These are phyloP conservation scores for Trametes villosa DNA, from an alignment of 768 basidiomycete species.

Conservation along the genomic window DNA sequence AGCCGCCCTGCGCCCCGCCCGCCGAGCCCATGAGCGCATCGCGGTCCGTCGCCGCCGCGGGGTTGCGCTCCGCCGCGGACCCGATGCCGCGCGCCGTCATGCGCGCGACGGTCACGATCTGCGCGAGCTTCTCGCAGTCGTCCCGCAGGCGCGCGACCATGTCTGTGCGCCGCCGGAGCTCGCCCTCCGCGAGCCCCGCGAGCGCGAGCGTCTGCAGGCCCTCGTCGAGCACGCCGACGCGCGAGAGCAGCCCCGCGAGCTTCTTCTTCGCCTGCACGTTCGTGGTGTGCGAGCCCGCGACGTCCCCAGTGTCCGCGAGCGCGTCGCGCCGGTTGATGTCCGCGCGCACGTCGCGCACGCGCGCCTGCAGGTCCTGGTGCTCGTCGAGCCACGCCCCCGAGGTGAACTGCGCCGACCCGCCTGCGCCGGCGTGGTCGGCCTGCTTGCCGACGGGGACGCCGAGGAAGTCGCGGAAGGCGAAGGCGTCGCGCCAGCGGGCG, in stretches of 20 bases:
- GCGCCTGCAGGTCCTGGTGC: slow-evolving; percentile 74
- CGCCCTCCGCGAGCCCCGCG: slow-evolving; percentile 87
- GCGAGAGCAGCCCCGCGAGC: slow-evolving; percentile 73
- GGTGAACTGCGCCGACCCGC: slow-evolving; percentile 57
- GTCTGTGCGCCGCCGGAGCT: slow-evolving; percentile 85
- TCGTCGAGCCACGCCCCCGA: slow-evolving; percentile 89
- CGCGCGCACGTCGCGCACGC: slow-evolving; percentile 81
- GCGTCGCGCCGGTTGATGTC: slow-evolving; percentile 89
- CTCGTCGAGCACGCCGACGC: slow-evolving; percentile 72
- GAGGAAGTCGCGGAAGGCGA: slow-evolving; percentile 85
- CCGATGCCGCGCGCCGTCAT: slow-evolving; percentile 48
- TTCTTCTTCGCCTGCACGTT: slow-evolving; percentile 87
- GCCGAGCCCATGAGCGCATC: slow-evolving; percentile 60
- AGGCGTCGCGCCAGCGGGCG: slow-evolving; percentile 77
- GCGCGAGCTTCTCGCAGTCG: slow-evolving; percentile 86
- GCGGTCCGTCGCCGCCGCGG: slow-evolving; percentile 61
- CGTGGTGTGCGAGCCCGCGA: slow-evolving; percentile 72
- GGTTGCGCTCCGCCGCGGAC: slow-evolving; percentile 41
- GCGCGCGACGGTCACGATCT: slow-evolving; percentile 80
- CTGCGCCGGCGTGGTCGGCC: slow-evolving; percentile 32
- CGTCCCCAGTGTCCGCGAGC: slow-evolving; percentile 74
- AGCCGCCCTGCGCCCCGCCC: slow-evolving; percentile 24
- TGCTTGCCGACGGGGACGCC: slow-evolving; percentile 72
- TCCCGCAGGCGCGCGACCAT: slow-evolving; percentile 88
- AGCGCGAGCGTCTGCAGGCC: slow-evolving; percentile 68